Percentiles rank a stretch among this genome's conserved stretches.
phyloP scores from a whole-genome alignment of 805 yeast genomes.

The Candida endomychidarum region DNA sequence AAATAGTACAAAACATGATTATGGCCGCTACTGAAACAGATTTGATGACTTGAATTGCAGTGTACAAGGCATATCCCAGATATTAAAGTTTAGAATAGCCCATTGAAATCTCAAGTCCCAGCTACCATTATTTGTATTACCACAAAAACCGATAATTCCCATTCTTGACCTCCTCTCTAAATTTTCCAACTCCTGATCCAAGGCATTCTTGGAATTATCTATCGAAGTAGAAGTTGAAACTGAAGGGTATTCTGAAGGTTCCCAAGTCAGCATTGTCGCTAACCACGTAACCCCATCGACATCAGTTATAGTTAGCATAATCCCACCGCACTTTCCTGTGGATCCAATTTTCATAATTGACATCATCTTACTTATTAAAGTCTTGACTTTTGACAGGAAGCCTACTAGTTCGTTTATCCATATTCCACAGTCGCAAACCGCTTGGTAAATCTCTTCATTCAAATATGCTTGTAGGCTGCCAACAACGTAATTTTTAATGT shows the following conservation, averaged over 20 bases:
- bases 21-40: background rate
- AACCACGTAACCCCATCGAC: background rate
- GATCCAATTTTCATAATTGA: conserved; percentile 1
- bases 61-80: conserved; percentile 1
- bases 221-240: background rate
- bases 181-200: background rate
- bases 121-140: background rate
- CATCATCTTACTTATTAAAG: background rate
- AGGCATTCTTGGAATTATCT: background rate
- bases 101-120: conserved; percentile 1
- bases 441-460: background rate
- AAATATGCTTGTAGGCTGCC: background rate
- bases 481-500: background rate
- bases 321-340: conserved; percentile 3
- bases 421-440: background rate
- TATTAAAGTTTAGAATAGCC: background rate
- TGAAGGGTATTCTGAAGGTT: background rate
- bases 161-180: background rate
- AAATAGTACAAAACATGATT: background rate
- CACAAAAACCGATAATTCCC: background rate
- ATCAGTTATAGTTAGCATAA: conserved; percentile 1
- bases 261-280: conserved; percentile 2
- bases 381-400: background rate
- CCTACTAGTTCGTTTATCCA: background rate
- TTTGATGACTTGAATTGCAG: background rate